Base-by-base conservation (phyloP, 2,329 filamentous ascomycete species). In the Exophiala sideris region DNA sequence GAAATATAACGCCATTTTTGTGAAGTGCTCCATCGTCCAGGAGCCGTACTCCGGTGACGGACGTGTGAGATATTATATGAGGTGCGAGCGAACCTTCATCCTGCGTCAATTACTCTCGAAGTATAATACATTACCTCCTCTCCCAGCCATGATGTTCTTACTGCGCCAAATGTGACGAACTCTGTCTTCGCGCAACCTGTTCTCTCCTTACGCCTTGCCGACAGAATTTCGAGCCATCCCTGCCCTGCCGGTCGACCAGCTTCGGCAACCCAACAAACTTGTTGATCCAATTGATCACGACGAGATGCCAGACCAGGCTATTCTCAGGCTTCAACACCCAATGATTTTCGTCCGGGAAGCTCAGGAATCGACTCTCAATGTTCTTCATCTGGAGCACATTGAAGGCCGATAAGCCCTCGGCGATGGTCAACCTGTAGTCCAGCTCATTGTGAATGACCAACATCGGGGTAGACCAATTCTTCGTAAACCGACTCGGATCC, bases 291-390 rank as follows among this genome's bases (percentile, higher is more conserved):
- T 83, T 83, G 29, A 96, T 67, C 12, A 97, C 91, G 54, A 90
- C 88, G 52, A 81, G 81, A 66, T 97, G 91, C 94, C 94, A 97
- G 16, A 95, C 79, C 14, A 96, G 74, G 3, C 85, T 88, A 70
- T 97, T 97, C 72, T 96, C 92, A 0, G 87, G 89, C 68, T 96
- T 95, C 50, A 96, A 67, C 3, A 96, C 91, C 89, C 89, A 87
- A 64, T 88, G 85, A 47, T 85, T 83, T 70, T 90, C 87, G 66
- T 89, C 90, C 0, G 89, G 88, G 67, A 95, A 96, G 16, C 84
- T 86, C 61, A 95, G 67, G 60, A 95, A 83, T 61, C 86, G 84
- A 69, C 88, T 94, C 16, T 88, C 85, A 1, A 95, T 79, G 0
- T 84, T 84, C 48, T 81, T 80, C 20, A 83, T 81, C 72, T 96